Evolutionary conservation across 495 filamentous ascomycete species (phyloP), one percentile per base, ranked within the genome.

Genomic region (Penicillium crystallinum): DNA sequence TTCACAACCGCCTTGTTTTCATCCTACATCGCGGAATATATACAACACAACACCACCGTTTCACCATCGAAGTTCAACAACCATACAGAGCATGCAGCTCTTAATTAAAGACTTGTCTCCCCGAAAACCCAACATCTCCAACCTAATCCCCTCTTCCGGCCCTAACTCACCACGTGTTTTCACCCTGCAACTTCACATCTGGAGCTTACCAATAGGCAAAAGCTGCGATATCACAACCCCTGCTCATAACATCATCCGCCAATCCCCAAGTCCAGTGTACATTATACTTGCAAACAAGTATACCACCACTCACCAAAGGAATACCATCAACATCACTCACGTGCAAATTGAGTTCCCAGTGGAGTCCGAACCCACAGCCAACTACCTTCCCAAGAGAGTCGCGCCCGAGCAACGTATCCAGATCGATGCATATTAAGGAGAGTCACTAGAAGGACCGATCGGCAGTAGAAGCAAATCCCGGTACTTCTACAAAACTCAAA

Each of bases 341-440:
- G 2, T 8, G 33, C 33, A 27, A n/a, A n/a, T n/a, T n/a, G n/a
- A n/a, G n/a, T 46, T 52, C 25, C 46, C 49, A 56, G 44, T 55
- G 52, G 52, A 58, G 54, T 22, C 57, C 59, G 56, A 58, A 63
- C 52, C 56, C 56, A 63, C 59, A 56, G 44, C 59, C 62, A 54
- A 25, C 40, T 45, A 47, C 56, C 48, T 48, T 40, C 34, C 8
- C 29, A 29, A 40, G 21, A 23, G 48, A 34, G 30, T 11, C 6
- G 15, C 17, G 25, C 18, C 6, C 15, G 15, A 36, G 23, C 3
- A 3, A 27, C 15, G 33, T 54, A 50, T 39, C 12, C 2, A 30
- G 18, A 15, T 44, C n/a, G 43, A 29, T 31, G 11, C 29, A 2
- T 10, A 4, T 10, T 31, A 31, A 6, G 29, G 22, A 36, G 18